Conservation (phyloP, 495 filamentous ascomycete genomes). For the Mytilinidion resinicola region DNA sequence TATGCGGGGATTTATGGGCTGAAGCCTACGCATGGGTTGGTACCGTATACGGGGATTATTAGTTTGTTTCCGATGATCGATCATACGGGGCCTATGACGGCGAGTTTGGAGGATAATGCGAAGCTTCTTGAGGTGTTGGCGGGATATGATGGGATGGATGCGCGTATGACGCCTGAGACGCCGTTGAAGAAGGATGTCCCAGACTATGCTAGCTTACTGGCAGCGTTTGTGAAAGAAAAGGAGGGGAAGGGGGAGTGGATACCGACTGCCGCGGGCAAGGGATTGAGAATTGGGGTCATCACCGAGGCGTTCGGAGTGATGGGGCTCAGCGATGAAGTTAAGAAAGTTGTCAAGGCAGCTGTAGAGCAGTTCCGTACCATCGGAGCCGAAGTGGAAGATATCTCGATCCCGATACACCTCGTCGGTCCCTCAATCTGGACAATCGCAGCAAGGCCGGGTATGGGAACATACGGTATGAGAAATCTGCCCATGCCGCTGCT, state of each 20-base stretch:
- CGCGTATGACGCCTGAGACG: slow-evolving; percentile 12
- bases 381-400: slow-evolving; percentile 12
- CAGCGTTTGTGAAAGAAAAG: slow-evolving; percentile 2
- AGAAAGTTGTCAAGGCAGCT: slow-evolving; percentile 4
- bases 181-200: slow-evolving; percentile 8
- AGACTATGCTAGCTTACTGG: slow-evolving; percentile 3
- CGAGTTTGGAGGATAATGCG: slow-evolving; percentile 11
- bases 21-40: slow-evolving; percentile 16
- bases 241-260: slow-evolving; percentile 8
- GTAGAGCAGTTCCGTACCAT: slow-evolving; percentile 9
- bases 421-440: slow-evolving; percentile 14
- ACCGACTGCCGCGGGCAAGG: neutral
- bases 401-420: slow-evolving; percentile 17
- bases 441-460: slow-evolving; percentile 5
- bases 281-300: slow-evolving; percentile 10
- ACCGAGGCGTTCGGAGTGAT: slow-evolving; percentile 10
- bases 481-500: slow-evolving; percentile 6
- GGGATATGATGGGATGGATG: slow-evolving; percentile 19
- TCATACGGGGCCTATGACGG: slow-evolving; percentile 16
- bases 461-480: slow-evolving; percentile 2
- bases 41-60: slow-evolving; percentile 16
- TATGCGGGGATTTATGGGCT: slow-evolving; percentile 37
- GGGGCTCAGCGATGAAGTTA: slow-evolving; percentile 13
- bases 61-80: slow-evolving; percentile 14
- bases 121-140: slow-evolving; percentile 7